Conservation (phyloP, 2,329 filamentous ascomycete species). For the Cytospora piceae region DNA sequence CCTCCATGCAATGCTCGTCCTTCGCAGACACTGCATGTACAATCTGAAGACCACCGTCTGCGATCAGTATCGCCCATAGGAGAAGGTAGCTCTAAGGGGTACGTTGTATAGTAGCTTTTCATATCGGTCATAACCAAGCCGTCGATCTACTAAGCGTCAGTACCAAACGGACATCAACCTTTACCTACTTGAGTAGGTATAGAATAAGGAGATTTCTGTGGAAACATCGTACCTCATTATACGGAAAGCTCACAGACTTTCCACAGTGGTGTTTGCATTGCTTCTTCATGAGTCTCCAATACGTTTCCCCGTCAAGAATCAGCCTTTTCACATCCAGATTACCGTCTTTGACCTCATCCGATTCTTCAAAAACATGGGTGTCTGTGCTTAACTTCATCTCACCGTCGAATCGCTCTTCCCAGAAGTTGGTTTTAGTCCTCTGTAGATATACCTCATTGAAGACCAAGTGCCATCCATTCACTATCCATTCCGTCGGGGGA, state of each 20-base stretch:
- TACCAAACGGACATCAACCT: not conserved
- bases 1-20: not conserved
- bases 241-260: conserved; percentile 25
- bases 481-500: not conserved
- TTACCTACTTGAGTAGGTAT: no score
- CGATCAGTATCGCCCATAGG: not conserved
- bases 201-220: no score
- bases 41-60: not conserved
- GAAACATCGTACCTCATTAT: conserved; percentile 30
- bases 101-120: not conserved
- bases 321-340: not conserved
- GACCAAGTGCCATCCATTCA: not conserved
- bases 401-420: not conserved
- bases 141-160: conserved; percentile 4
- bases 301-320: conserved; percentile 10
- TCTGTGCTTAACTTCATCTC: accelerated
- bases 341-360: not conserved
- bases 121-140: conserved; percentile 33
- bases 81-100: not conserved
- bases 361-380: not conserved
- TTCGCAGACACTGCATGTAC: conserved; percentile 14
- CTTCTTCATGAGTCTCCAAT: conserved; percentile 27
- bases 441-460: no score
- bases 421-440: no score
- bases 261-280: conserved; percentile 32